These are phyloP conservation scores for Diutina neorugosa DNA, from an alignment of 1,139 yeast species.

Conservation along the genomic window DNA sequence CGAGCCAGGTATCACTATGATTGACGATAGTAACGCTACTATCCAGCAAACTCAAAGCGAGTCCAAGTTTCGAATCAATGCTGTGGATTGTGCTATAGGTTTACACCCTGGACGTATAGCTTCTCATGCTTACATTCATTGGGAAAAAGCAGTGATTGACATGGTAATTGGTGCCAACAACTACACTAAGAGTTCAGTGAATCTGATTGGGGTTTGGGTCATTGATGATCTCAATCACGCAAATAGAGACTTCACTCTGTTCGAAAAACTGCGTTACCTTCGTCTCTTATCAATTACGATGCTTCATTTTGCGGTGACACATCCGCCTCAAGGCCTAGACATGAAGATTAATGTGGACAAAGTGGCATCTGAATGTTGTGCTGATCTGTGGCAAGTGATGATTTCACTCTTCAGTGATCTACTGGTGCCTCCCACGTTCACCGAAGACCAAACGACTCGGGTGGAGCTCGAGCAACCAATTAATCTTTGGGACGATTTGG, in stretches of 20 bases:
- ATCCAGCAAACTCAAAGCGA: not conserved
- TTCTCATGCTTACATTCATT: not conserved
- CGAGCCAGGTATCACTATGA: not conserved
- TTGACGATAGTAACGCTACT: not conserved
- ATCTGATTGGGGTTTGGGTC: not conserved
- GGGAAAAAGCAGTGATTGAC: not conserved
- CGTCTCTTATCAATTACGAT: not conserved
- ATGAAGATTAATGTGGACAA: slow-evolving; percentile 1
- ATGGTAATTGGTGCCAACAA: not conserved
- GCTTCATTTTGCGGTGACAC: not conserved
- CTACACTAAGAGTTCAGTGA: not conserved
- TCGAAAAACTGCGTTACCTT: not conserved
- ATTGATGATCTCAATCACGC: not conserved
- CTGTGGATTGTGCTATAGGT: not conserved
- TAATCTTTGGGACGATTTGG: not conserved
- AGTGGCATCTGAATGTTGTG: not conserved
- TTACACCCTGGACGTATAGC: not conserved
- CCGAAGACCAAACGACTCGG: not conserved
- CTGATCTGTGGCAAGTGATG: slow-evolving; percentile 1
- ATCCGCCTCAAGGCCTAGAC: not conserved
- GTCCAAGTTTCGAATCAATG: not conserved
- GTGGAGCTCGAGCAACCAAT: not conserved
- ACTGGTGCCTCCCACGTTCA: not conserved
- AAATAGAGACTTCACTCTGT: not conserved
- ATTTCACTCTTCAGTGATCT: not conserved